Evolutionary conservation across 2,329 filamentous ascomycete genomes (phyloP), one percentile per base, ranked within the genome.

Genomic region (Coniella lustricola): DNA sequence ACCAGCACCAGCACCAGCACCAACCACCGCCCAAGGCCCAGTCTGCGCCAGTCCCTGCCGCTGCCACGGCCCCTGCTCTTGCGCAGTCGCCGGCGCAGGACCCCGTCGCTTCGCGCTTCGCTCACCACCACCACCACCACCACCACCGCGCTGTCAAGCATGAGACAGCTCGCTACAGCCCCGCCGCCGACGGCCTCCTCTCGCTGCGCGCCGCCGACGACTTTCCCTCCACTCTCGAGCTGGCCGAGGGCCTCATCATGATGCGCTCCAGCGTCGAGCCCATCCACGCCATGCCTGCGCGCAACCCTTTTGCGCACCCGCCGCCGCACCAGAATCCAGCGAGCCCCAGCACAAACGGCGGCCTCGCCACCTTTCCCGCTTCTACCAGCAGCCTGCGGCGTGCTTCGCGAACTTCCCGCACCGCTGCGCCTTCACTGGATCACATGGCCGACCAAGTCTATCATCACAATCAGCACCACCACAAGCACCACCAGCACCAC

Each of bases 241-340:
- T 46, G 38, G 48, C 48, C 36, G 29, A 52, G 20, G 45, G 48
- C 16, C 50, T 52, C 48, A 47, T 50, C 20, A 48, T 45, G 46
- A 47, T 52, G 50, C 46, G 50, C 16, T 44, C 50, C 33, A 49
- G 50, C 22, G 43, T 46, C 36, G 47, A 35, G 48, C 43, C 50
- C 10, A 41, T 44, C 20, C 50, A 34, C 40, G 43, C 48, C 32
- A 48, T 45, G 25, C 41, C 52, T 32, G 29, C 50, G 46, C 46
- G 44, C 32, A 29, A 34, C 9, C 46, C 38, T 21, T 50, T 47
- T 14, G 39, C 48, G 7, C 38, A 17, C 3, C 46, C 46, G 18
- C 48, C 35, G 4, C n/a, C 34, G 17, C 48, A 39, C 10, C 37
- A 22, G 9, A 13, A 46, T 18, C 16, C 4, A 17, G 18, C 37